Evolutionary conservation across 169 alveolate genomes (phyloP).

Genomic region (Amoebophrya sp.): DNA sequence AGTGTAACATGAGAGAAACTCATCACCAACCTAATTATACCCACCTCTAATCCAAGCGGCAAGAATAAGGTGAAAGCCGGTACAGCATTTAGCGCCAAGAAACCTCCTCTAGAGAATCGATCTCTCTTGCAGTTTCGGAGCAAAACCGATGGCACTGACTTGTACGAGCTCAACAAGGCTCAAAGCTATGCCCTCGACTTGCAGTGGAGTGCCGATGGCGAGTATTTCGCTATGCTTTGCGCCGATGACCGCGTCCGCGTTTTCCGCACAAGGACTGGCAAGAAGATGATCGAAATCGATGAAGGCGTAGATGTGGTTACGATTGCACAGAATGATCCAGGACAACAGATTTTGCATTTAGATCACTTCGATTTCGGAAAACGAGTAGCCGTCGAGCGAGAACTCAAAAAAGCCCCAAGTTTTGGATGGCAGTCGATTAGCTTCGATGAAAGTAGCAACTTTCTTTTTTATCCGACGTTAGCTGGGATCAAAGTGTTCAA

Average conservation of each 20-base stretch:
- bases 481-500: conserved; percentile 86
- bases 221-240: conserved; percentile 27
- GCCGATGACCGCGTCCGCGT: conserved; percentile 5
- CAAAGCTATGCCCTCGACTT: conserved; percentile 25
- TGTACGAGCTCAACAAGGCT: not conserved
- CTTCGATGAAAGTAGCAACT: conserved; percentile 86
- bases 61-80: no score
- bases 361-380: conserved; percentile 83
- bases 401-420: conserved; percentile 64
- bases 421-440: conserved; percentile 58
- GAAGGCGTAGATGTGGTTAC: conserved; percentile 73
- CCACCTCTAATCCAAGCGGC: no score
- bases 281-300: conserved; percentile 48
- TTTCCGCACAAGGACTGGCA: conserved; percentile 28
- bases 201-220: not conserved
- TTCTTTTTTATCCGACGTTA: conserved; percentile 77
- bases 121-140: not conserved
- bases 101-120: not conserved
- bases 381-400: conserved; percentile 81
- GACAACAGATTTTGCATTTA: conserved; percentile 58
- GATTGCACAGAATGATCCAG: conserved; percentile 74
- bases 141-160: not conserved
- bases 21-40: no score
- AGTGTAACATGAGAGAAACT: no score
- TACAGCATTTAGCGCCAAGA: not conserved